phyloP scores from a whole-genome alignment of 2,329 filamentous ascomycete species.

The Cadophora sp. region DNA sequence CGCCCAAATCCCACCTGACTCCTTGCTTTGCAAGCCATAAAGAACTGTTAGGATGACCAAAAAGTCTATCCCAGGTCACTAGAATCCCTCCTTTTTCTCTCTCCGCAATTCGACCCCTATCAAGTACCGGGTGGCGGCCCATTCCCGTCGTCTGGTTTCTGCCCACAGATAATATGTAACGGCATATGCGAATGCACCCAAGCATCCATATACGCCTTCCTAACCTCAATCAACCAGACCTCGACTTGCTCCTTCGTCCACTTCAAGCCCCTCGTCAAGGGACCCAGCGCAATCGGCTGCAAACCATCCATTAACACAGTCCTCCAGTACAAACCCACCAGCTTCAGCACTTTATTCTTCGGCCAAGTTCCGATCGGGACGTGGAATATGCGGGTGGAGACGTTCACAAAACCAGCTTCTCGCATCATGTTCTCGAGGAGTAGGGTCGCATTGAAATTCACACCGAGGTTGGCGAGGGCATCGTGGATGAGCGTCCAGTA shows the following conservation, averaged over 20 bases:
- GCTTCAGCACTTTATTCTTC: slow-evolving; percentile 55
- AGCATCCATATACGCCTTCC: slow-evolving; percentile 53
- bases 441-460: slow-evolving; percentile 54
- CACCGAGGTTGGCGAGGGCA: slow-evolving; percentile 52
- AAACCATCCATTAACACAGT: slow-evolving; percentile 57
- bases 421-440: slow-evolving; percentile 53
- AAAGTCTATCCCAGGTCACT: background rate
- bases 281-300: slow-evolving; percentile 58
- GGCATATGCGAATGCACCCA: slow-evolving; percentile 58
- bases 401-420: slow-evolving; percentile 58
- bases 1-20: background rate
- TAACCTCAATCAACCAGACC: slow-evolving; percentile 54
- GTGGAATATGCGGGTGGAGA: slow-evolving; percentile 45
- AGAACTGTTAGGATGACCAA: background rate
- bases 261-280: slow-evolving; percentile 56
- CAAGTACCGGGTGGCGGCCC: background rate
- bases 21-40: background rate
- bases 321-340: slow-evolving; percentile 58
- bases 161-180: slow-evolving; percentile 60
- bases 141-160: slow-evolving; percentile 50
- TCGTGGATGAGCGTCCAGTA: slow-evolving; percentile 56
- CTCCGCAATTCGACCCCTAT: background rate
- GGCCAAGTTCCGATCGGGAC: slow-evolving; percentile 56
- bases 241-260: slow-evolving; percentile 58
- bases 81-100: background rate